A percentile compares a stretch with the other conserved stretches of the same genome.
phyloP scores from a whole-genome alignment of 2,329 filamentous ascomycete genomes.

The Lachnellula hyalina region DNA sequence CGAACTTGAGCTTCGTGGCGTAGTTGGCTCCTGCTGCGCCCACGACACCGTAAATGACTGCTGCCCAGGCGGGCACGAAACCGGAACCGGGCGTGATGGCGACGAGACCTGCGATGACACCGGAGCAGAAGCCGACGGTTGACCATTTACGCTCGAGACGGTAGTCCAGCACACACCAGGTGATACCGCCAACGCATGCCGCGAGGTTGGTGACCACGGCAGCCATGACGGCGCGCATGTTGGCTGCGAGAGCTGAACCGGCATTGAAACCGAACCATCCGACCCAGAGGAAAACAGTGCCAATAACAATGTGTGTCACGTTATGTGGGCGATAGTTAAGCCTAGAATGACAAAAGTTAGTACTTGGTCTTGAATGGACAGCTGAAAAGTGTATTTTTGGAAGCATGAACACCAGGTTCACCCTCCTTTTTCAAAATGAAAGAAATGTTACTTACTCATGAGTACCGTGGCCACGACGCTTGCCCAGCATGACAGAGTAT shows the following conservation, averaged over 20 bases:
- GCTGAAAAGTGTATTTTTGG: neutral
- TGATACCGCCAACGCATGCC: conserved; percentile 78
- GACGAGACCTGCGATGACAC: conserved; percentile 80
- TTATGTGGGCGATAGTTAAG: conserved; percentile 92
- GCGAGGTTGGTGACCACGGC: conserved; percentile 81
- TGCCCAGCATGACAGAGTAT: conserved; percentile 88
- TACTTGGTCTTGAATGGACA: neutral
- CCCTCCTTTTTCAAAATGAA: neutral
- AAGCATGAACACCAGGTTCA: neutral
- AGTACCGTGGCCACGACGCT: conserved; percentile 64
- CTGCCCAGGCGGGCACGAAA: conserved; percentile 79
- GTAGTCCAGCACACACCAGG: conserved; percentile 66
- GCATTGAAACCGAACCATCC: conserved; percentile 96
- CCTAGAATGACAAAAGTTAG: conserved; percentile 32
- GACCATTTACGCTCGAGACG: conserved; percentile 88
- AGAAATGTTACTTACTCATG: conserved; percentile 40
- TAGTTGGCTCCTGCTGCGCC: conserved; percentile 81
- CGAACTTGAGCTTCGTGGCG: conserved; percentile 85
- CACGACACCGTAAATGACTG: conserved; percentile 71
- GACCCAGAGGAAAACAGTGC: conserved; percentile 93
- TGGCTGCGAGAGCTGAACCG: conserved; percentile 74
- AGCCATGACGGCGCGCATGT: conserved; percentile 81
- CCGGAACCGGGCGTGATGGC: conserved; percentile 84
- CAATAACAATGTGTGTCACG: conserved; percentile 85
- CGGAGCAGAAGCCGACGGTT: conserved; percentile 88